Evolutionary conservation across 768 basidiomycete species (phyloP).

Genomic region (Amyloporia xantha): DNA sequence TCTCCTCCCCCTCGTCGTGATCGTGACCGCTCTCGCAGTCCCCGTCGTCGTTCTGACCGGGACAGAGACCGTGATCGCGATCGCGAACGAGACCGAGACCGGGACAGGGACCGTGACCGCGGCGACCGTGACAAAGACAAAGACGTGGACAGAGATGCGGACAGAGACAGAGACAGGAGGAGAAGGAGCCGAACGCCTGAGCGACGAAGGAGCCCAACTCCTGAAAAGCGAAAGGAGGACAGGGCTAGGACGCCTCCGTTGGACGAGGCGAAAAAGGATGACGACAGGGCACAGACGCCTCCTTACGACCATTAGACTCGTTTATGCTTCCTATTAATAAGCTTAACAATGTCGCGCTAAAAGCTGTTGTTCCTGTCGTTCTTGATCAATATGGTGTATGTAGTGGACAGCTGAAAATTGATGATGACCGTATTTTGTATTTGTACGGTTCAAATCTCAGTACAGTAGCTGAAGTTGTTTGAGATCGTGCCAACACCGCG

Average conservation of each 20-base stretch:
- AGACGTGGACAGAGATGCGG: slow-evolving; percentile 24
- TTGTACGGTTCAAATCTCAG: too few relatives aligned
- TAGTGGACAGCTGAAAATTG: not conserved
- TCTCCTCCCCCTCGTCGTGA: slow-evolving; percentile 38
- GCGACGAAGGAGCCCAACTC: slow-evolving; percentile 38
- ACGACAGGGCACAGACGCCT: slow-evolving; percentile 51
- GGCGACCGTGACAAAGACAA: slow-evolving; percentile 33
- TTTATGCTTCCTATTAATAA: not conserved
- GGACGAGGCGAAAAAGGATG: slow-evolving; percentile 38
- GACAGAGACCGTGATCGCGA: slow-evolving; percentile 18
- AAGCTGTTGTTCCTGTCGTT: not conserved
- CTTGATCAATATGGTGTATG: not conserved
- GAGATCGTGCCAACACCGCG: too few relatives aligned
- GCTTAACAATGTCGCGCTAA: not conserved
- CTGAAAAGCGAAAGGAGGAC: slow-evolving; percentile 39
- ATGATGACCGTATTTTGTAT: too few relatives aligned
- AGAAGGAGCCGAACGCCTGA: slow-evolving; percentile 46
- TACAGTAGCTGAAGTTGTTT: too few relatives aligned
- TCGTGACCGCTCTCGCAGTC: slow-evolving; percentile 48
- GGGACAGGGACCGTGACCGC: slow-evolving; percentile 27
- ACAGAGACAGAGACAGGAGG: slow-evolving; percentile 35
- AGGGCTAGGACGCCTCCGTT: slow-evolving; percentile 47
- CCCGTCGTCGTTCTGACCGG: slow-evolving; percentile 33
- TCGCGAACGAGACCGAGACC: slow-evolving; percentile 28
- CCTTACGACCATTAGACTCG: slow-evolving; percentile 37